Evolutionary conservation across 495 filamentous ascomycete genomes (phyloP).

Genomic region (Corynascus novoguineensis): DNA sequence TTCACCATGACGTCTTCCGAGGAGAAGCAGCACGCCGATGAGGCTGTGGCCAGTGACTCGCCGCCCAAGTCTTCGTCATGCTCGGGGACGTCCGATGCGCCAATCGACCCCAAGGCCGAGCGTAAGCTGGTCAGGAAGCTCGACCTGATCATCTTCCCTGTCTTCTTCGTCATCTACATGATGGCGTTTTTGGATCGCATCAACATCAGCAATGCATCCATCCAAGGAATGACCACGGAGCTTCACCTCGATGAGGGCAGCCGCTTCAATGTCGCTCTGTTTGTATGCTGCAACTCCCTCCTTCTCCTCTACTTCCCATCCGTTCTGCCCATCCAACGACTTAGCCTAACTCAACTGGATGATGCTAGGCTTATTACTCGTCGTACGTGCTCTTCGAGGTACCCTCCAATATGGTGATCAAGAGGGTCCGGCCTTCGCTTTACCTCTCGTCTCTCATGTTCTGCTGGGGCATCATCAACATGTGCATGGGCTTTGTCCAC

Average conservation of each 20-base stretch:
- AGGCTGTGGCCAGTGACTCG: background rate
- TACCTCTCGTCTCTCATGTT: slow-evolving; percentile 52
- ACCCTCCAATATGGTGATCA: slow-evolving; percentile 57
- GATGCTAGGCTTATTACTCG: slow-evolving; percentile 50
- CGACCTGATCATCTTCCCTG: slow-evolving; percentile 35
- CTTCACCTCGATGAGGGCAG: slow-evolving; percentile 50
- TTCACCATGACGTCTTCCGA: background rate
- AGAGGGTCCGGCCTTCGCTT: slow-evolving; percentile 53
- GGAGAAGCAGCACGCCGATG: background rate
- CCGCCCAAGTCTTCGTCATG: background rate
- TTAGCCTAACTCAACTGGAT: background rate
- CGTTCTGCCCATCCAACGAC: background rate
- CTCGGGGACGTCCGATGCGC: slow-evolving; percentile 1
- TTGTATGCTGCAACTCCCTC: slow-evolving; percentile 32
- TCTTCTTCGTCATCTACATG: slow-evolving; percentile 40
- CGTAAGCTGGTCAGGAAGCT: slow-evolving; percentile 33
- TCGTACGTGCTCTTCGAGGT: slow-evolving; percentile 64
- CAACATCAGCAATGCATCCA: slow-evolving; percentile 59
- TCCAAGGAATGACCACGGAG: slow-evolving; percentile 56
- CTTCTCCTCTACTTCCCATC: no score
- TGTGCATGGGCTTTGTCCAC: slow-evolving; percentile 40
- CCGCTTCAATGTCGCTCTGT: slow-evolving; percentile 56
- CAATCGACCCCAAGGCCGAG: slow-evolving; percentile 23
- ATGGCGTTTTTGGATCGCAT: slow-evolving; percentile 48
- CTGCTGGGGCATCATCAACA: slow-evolving; percentile 37